Percentiles rank a stretch among this genome's conserved stretches.
These are phyloP conservation scores for Chlamydomonas eustigma DNA, from an alignment of 139 green algal species.

Conservation along the genomic window DNA sequence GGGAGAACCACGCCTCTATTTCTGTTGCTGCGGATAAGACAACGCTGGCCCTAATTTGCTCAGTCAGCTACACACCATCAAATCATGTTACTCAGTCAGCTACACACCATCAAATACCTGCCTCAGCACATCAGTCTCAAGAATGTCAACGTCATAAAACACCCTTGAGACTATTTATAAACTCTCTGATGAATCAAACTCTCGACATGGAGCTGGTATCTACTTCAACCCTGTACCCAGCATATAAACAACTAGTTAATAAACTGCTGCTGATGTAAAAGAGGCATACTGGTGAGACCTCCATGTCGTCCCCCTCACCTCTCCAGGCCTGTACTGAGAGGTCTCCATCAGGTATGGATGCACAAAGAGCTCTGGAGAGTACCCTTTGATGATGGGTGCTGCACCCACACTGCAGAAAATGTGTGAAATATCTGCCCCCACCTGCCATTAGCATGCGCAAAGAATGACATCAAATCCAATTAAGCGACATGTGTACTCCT, in stretches of 20 bases:
- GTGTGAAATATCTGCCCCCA: constrained; percentile 85
- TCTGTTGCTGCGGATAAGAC: constrained; percentile 19
- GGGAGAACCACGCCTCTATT: constrained; percentile 59
- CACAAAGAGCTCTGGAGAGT: constrained; percentile 93
- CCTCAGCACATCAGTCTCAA: no score
- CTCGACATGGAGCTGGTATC: no score
- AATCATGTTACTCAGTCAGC: no score
- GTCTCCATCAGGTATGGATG: neutral
- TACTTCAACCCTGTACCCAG: no score
- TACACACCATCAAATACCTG: no score
- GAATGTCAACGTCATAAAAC: no score
- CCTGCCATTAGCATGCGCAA: constrained; percentile 30
- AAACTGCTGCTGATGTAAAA: no score
- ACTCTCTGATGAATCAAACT: no score
- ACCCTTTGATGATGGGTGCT: constrained; percentile 85
- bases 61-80: constrained; percentile 17
- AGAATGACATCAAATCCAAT: neutral
- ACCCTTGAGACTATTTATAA: no score
- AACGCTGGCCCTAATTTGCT: neutral
- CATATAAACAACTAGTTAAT: no score
- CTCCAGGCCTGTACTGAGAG: neutral
- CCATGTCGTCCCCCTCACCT: neutral
- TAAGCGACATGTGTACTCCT: no score
- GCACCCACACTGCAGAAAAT: constrained; percentile 83
- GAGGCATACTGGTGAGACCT: no score